Evolutionary conservation across 148 eudicot genomes (phyloP), one percentile per base, ranked within the genome.

Genomic region (Heliosperma pusillum): DNA sequence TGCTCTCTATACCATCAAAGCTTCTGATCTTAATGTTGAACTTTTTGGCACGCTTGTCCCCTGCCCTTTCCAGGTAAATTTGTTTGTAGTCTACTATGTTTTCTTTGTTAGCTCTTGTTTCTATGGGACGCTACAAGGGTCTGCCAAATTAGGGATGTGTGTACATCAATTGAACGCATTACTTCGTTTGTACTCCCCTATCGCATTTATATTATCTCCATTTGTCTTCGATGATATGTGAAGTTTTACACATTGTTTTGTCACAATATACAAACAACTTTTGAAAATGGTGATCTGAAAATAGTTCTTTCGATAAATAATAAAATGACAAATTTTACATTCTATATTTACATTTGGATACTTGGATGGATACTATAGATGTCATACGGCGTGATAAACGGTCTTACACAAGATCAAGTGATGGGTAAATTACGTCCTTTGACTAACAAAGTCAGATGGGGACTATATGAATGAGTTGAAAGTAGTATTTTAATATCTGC

Each of bases 1-100:
- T 84, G 97, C 97, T 59, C 83, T 93, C 9, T 93, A 91, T 80
- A 85, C 93, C 72, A 87, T 93, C 72, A 86, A 83, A 80, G 98
- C 98, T 80, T 81, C 87, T 65, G 98, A 93, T 87, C 69, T 89
- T 24, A 88, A 84, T 66, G 86, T 76, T 58, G 91, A 82, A 69
- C 83, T 93, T 59, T 93, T 93, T 72, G 98, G 98, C 69, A 70
- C 82, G 27, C 97, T 93, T 62, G 80, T 77, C 26, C 86, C 95
- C 21, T 93, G 95, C 73, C 86, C 83, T 62, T 84, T 85, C 62
- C 95, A 83, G 90, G 98, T 89, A 45, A 77, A 50, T 17, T 16
- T 47, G 13, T 60, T 74, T 4, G 29, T 66, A 44, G 21, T 44
- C 44, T 29, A 25, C 66, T 73, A 9, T 33, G 20, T 30, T 33